A percentile compares a stretch with the other conserved stretches of the same genome.
Evolutionary conservation across 495 filamentous ascomycete species (phyloP).

Genomic region (Neurospora pannonica): DNA sequence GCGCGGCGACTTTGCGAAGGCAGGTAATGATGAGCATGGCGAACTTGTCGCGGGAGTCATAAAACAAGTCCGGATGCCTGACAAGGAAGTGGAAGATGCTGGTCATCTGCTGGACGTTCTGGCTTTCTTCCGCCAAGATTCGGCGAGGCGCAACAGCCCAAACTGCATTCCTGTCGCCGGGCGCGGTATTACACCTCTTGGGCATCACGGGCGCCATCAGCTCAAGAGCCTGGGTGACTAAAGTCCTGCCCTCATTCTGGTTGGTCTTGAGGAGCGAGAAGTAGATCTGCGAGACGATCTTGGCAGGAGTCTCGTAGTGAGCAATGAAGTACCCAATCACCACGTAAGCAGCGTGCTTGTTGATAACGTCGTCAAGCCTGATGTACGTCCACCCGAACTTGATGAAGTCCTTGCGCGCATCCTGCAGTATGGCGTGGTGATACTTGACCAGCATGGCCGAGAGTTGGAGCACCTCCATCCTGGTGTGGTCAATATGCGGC

Average conservation of each 20-base stretch:
- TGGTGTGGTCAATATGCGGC: slow-evolving; percentile 84
- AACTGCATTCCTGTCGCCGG: slow-evolving; percentile 43
- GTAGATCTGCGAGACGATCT: slow-evolving; percentile 93
- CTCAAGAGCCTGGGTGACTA: slow-evolving; percentile 91
- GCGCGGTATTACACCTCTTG: slow-evolving; percentile 48
- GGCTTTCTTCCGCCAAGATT: slow-evolving; percentile 90
- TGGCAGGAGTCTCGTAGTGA: slow-evolving; percentile 89
- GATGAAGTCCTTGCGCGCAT: slow-evolving; percentile 94
- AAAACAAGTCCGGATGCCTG: slow-evolving; percentile 85
- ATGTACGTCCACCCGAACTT: slow-evolving; percentile 99
- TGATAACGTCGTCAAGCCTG: slow-evolving; percentile 93
- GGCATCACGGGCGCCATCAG: slow-evolving; percentile 87
- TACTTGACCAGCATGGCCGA: slow-evolving; percentile 94
- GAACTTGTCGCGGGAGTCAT: slow-evolving; percentile 87
- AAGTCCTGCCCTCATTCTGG: slow-evolving; percentile 83
- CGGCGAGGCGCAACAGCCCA: slow-evolving; percentile 90
- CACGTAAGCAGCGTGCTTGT: slow-evolving; percentile 97
- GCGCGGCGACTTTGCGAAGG: slow-evolving; percentile 75
- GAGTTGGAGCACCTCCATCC: slow-evolving; percentile 91
- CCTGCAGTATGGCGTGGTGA: slow-evolving; percentile 70
- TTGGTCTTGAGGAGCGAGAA: slow-evolving; percentile 82
- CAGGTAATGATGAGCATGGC: slow-evolving; percentile 80
- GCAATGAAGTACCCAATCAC: slow-evolving; percentile 96
- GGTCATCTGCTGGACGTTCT: slow-evolving; percentile 91
- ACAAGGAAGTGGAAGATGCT: slow-evolving; percentile 97